Percentiles rank a stretch among this genome's conserved stretches.
Evolutionary conservation across 768 basidiomycete species (phyloP).

Genomic region (Gautieria morchelliformis): DNA sequence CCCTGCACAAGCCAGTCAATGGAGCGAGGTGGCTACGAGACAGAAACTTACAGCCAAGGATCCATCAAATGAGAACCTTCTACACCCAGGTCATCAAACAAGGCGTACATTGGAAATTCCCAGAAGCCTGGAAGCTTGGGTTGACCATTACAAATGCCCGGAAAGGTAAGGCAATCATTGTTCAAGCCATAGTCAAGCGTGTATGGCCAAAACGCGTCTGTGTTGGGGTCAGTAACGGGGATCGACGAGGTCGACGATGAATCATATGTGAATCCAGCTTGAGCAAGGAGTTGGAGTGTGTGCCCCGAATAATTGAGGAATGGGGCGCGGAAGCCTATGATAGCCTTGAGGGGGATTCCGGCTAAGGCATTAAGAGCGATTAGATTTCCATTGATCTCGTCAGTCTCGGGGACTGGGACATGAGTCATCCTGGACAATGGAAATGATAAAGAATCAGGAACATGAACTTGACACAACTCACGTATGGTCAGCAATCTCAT

Average conservation of each 20-base stretch:
- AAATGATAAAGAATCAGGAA: neutral
- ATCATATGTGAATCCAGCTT: constrained; percentile 62
- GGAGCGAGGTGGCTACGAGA: neutral
- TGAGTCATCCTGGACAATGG: constrained; percentile 60
- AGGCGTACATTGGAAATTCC: constrained; percentile 80
- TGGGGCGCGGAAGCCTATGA: constrained; percentile 71
- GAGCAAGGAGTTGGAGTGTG: constrained; percentile 48
- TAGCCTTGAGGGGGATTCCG: constrained; percentile 57
- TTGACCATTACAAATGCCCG: constrained; percentile 53
- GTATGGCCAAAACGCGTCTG: constrained; percentile 80
- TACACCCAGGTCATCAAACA: constrained; percentile 51
- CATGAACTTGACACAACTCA: constrained; percentile 21
- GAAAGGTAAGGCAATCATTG: constrained; percentile 57
- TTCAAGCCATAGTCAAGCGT: constrained; percentile 73
- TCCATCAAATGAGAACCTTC: constrained; percentile 68
- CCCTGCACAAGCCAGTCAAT: constrained; percentile 23
- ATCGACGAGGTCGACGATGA: constrained; percentile 50
- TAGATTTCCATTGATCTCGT: constrained; percentile 70
- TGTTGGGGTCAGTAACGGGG: constrained; percentile 53
- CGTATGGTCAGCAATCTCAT: constrained; percentile 78
- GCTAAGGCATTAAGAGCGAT: constrained; percentile 70
- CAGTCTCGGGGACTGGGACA: constrained; percentile 48
- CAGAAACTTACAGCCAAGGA: constrained; percentile 55
- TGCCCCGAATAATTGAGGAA: constrained; percentile 57
- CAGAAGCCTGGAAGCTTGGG: constrained; percentile 70